These are phyloP conservation scores for Pythium sp. DNA, from an alignment of 352 stramenopile species.

Conservation along the genomic window DNA sequence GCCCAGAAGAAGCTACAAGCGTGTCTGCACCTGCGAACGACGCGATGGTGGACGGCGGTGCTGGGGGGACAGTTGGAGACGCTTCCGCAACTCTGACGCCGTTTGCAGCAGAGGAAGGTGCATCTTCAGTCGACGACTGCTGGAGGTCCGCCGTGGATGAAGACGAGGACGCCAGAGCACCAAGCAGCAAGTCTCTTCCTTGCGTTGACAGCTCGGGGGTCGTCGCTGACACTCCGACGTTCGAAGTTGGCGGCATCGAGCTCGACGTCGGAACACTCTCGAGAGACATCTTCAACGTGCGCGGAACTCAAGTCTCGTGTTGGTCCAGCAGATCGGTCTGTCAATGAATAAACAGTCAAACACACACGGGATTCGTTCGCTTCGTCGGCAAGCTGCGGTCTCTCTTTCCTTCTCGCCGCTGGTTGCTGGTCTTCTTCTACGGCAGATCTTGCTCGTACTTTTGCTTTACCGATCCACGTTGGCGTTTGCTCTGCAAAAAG, in stretches of 20 bases:
- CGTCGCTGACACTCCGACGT: conserved; percentile 9
- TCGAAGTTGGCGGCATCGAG: neutral
- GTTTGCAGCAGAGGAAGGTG: neutral
- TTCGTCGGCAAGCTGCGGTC: conserved; percentile 17
- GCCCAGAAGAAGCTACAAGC: conserved; percentile 7
- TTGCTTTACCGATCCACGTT: neutral
- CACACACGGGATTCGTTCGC: conserved; percentile 11
- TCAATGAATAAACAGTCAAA: neutral
- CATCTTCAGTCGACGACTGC: conserved; percentile 1
- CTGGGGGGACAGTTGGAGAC: conserved; percentile 1
- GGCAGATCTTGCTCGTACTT: neutral
- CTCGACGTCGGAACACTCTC: conserved; percentile 5
- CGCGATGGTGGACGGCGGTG: conserved; percentile 8
- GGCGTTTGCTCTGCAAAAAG: conserved; percentile 2
- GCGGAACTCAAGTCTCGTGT: neutral
- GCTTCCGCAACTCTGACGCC: neutral
- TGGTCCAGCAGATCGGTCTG: neutral
- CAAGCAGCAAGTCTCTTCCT: conserved; percentile 43
- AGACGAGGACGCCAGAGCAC: conserved; percentile 23
- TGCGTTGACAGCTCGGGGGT: conserved; percentile 32
- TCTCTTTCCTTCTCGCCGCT: conserved; percentile 6
- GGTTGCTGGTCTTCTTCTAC: conserved; percentile 4
- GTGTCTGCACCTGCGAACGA: conserved; percentile 11
- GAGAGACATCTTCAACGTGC: conserved; percentile 9
- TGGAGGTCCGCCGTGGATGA: conserved; percentile 1